A percentile compares a stretch with the other conserved stretches of the same genome.
Conservation (phyloP, 345 rosid species). For the Capsella bursapastoris region DNA sequence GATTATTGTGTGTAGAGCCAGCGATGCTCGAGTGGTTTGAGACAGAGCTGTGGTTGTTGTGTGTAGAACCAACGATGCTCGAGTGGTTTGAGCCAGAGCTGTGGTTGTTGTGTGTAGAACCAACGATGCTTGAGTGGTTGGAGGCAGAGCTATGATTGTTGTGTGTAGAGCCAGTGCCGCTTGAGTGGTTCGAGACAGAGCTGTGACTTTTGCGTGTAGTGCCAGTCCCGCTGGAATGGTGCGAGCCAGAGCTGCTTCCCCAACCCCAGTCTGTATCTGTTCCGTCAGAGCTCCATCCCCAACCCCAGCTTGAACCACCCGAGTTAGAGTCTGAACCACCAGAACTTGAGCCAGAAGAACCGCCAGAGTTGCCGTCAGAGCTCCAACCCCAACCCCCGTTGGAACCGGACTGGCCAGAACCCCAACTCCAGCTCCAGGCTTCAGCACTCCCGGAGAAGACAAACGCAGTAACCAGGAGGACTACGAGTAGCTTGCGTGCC, state of each 20-base stretch:
- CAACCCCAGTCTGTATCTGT: conserved; percentile 17
- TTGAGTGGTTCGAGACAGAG: conserved; percentile 7
- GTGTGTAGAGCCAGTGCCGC: not conserved
- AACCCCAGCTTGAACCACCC: conserved; percentile 19
- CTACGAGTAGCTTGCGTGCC: conserved; percentile 8
- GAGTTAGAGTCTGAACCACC: conserved; percentile 16
- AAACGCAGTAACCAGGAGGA: conserved; percentile 19
- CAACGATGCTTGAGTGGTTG: too few relatives aligned
- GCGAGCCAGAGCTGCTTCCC: conserved; percentile 10
- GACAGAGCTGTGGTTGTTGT: too few relatives aligned
- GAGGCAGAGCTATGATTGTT: too few relatives aligned
- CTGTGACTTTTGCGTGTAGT: not conserved
- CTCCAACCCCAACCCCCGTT: conserved; percentile 29
- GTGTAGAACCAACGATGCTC: too few relatives aligned
- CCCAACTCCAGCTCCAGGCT: conserved; percentile 29
- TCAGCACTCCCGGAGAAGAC: conserved; percentile 10
- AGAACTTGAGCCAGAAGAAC: conserved; percentile 2
- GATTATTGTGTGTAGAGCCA: too few relatives aligned
- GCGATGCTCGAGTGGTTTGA: too few relatives aligned
- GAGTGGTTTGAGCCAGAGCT: too few relatives aligned
- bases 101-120: too few relatives aligned
- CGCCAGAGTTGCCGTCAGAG: conserved; percentile 6
- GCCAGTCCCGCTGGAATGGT: conserved; percentile 18
- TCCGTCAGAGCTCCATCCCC: conserved; percentile 22
- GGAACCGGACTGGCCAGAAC: conserved; percentile 13